Conservation (phyloP, 805 yeast species). For the Barnettozyma vustinii region DNA sequence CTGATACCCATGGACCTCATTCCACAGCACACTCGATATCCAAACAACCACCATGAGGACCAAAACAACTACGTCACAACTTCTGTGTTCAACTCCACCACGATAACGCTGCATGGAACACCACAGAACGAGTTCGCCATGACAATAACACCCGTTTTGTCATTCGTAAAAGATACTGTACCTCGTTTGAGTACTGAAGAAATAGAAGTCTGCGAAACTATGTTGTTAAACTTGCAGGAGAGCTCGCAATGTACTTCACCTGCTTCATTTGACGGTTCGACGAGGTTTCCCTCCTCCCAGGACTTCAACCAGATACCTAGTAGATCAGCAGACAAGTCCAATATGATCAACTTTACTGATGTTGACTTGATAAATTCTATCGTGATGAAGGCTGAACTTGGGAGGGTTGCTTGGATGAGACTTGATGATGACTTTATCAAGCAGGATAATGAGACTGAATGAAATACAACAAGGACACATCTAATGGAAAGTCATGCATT, state of each 20-base stretch:
- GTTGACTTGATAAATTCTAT: constrained; percentile 10
- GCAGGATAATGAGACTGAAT: background rate
- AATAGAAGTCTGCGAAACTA: background rate
- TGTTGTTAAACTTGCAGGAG: background rate
- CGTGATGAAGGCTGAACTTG: constrained; percentile 17
- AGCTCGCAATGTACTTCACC: background rate
- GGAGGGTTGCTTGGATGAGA: constrained; percentile 18
- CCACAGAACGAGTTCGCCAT: constrained; percentile 1
- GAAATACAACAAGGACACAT: background rate
- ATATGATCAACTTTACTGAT: background rate
- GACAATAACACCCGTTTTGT: background rate
- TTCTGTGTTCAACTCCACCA: background rate
- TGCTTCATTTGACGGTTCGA: constrained; percentile 8
- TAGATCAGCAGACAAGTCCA: background rate
- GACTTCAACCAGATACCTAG: constrained; percentile 3
- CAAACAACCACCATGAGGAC: background rate
- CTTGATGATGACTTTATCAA: constrained; percentile 11
- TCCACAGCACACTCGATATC: background rate
- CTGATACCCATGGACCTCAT: constrained; percentile 11
- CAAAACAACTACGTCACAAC: background rate
- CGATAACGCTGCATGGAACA: background rate
- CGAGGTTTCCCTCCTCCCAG: constrained; percentile 11
- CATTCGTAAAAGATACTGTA: background rate
- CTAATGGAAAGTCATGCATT: background rate
- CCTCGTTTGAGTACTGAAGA: background rate